Conservation (phyloP, 2,329 filamentous ascomycete species). For the Cryoendolithus antarcticus region DNA sequence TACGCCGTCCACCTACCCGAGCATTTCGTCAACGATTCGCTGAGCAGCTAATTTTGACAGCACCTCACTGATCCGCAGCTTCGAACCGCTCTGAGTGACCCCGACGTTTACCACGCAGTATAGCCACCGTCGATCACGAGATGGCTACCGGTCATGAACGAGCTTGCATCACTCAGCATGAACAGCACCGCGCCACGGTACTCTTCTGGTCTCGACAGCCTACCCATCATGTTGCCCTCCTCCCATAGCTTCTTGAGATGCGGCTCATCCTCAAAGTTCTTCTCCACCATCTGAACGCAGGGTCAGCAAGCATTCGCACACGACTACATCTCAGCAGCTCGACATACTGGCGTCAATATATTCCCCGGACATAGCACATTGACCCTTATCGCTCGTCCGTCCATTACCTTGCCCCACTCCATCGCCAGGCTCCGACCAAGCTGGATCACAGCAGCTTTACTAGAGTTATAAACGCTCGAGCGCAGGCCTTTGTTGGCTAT, state of each 20-base stretch:
- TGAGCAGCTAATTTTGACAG: too few species aligned
- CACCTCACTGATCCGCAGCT: too few species aligned
- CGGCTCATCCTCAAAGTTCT: conserved; percentile 20
- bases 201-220: conserved; percentile 19
- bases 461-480: conserved; percentile 35
- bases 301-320: neutral
- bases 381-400: conserved; percentile 19
- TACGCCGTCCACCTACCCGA: too few species aligned
- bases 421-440: conserved; percentile 39
- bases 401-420: conserved; percentile 36
- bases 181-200: conserved; percentile 20
- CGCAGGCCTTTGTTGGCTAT: conserved; percentile 34
- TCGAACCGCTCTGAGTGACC: too few species aligned
- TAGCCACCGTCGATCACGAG: conserved; percentile 20
- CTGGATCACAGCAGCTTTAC: conserved; percentile 43
- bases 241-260: conserved; percentile 19
- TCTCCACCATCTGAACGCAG: conserved; percentile 17
- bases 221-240: conserved; percentile 21
- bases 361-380: conserved; percentile 24
- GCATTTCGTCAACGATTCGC: too few species aligned
- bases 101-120: conserved; percentile 11
- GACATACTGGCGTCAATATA: conserved; percentile 20
- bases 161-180: conserved; percentile 18
- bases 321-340: neutral
- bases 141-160: conserved; percentile 17